Percentiles rank a stretch among this genome's conserved stretches.
Conservation (phyloP, 495 filamentous ascomycete species). For the Tuber microsphaerosporum region DNA sequence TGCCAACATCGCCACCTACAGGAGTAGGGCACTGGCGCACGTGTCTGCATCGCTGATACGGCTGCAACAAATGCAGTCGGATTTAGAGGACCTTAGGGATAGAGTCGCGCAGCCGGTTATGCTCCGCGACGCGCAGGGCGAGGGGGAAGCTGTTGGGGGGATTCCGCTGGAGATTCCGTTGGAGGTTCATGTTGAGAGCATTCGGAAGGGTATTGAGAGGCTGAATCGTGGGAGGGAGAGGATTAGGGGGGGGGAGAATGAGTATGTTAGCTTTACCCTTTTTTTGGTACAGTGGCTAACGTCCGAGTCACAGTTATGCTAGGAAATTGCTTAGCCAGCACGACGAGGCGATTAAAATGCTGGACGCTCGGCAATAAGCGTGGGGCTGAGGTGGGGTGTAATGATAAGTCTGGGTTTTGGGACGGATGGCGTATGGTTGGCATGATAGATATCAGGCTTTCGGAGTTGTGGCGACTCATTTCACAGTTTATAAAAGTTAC, state of each 20-base stretch:
- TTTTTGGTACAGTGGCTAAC: not conserved
- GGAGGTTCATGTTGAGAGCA: conserved; percentile 61
- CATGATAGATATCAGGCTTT: not conserved
- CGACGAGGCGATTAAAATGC: conserved; percentile 18
- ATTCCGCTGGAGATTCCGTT: conserved; percentile 60
- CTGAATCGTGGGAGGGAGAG: conserved; percentile 53
- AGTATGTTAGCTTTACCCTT: conserved; percentile 34
- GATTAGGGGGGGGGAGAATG: conserved; percentile 53
- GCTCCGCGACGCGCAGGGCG: conserved; percentile 41
- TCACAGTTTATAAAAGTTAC: not conserved
- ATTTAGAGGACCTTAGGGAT: conserved; percentile 61
- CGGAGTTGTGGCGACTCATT: not conserved
- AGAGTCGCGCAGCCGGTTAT: conserved; percentile 57
- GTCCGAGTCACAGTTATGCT: conserved; percentile 16
- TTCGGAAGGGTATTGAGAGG: conserved; percentile 59
- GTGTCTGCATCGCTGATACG: conserved; percentile 56
- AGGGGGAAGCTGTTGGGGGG: conserved; percentile 39
- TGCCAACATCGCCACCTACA: conserved; percentile 53
- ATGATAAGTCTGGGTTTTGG: not conserved
- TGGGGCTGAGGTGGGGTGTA: not conserved
- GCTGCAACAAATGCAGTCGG: conserved; percentile 58
- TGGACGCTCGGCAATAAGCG: conserved; percentile 1
- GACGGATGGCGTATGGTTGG: not conserved
- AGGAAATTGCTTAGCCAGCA: conserved; percentile 20
- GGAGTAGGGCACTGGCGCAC: conserved; percentile 54